Evolutionary conservation across 352 stramenopile genomes (phyloP), one percentile per base, ranked within the genome.

Genomic region (Phytophthora aleatoria): DNA sequence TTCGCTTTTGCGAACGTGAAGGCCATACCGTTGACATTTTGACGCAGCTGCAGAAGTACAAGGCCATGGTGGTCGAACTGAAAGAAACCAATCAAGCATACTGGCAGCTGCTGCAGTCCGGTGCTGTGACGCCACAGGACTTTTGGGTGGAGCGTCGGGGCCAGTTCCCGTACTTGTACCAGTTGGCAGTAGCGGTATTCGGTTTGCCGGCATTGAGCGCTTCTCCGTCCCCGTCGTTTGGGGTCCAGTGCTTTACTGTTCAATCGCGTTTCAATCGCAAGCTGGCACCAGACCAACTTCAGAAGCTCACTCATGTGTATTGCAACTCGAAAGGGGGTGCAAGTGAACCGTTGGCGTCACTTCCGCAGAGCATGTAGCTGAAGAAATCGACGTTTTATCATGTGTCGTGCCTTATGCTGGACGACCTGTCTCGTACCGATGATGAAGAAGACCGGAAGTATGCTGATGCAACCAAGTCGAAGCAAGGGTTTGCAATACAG

Each of bases 281-380:
- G 33, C 54, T 91, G 13, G 47, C 71, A 11, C 8, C 54, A 3
- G 70, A 80, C 13, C 80, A 87, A 64, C 60, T 91, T 3, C 57
- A 81, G 50, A 82, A 89, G 45, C 72, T 91, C 30, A 82, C 64
- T n/a, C 76, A 87, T 48, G 58, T 91, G 27, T 79, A 84, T 43
- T 87, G 80, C 69, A 91, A 89, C 56, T 60, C 74, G 10, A 80
- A 76, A 59, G 26, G 16, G 38, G 49, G 11, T 16, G n/a, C n/a
- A 26, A 36, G 28, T 49, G 60, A 71, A 5, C 11, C 42, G 3
- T 27, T 61, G 50, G 7, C 27, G 15, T 8, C 43, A 20, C 30
- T 35, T 3, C 1, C 41, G 12, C 26, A 63, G 20, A 31, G 45
- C 3, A 39, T 69, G 15, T 66, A 65, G 50, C 30, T 24, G 31